Evolutionary conservation across 2,329 filamentous ascomycete species (phyloP).

Genomic region (Sarocladium kiliense): DNA sequence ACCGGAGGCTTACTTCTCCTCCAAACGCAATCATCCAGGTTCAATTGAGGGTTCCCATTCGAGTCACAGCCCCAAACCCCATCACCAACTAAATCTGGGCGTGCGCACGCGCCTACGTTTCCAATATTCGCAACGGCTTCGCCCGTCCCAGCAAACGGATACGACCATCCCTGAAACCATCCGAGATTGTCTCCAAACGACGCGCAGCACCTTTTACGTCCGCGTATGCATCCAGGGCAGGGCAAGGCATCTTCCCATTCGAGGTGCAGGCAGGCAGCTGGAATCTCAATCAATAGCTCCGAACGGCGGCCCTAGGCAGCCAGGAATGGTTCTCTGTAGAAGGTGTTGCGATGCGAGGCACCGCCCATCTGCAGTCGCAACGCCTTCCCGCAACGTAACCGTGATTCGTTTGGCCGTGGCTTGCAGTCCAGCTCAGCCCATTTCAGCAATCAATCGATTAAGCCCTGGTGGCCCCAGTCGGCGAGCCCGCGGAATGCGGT

Average conservation of each 20-base stretch:
- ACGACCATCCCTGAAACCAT: not conserved
- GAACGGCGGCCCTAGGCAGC: not conserved
- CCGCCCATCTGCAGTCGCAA: not conserved
- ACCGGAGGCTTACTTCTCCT: not conserved
- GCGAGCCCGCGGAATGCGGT: not conserved
- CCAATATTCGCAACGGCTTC: not conserved
- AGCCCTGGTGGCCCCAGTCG: not conserved
- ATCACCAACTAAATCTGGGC: not conserved
- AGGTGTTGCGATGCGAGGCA: no score
- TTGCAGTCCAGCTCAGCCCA: not conserved
- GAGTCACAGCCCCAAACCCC: not conserved
- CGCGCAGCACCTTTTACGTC: not conserved
- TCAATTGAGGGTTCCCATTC: slow-evolving; percentile 3
- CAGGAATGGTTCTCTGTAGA: no score
- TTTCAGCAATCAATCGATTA: not conserved
- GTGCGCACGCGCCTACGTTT: not conserved
- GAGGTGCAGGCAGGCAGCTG: not conserved
- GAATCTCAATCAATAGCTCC: not conserved
- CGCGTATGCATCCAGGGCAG: no score
- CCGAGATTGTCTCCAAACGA: not conserved
- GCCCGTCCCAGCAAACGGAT: not conserved
- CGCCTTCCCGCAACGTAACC: not conserved
- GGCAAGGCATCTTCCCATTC: no score
- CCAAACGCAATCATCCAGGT: not conserved
- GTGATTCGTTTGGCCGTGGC: not conserved